Conservation (phyloP, 139 green algal genomes). For the Trebouxia sp. region DNA sequence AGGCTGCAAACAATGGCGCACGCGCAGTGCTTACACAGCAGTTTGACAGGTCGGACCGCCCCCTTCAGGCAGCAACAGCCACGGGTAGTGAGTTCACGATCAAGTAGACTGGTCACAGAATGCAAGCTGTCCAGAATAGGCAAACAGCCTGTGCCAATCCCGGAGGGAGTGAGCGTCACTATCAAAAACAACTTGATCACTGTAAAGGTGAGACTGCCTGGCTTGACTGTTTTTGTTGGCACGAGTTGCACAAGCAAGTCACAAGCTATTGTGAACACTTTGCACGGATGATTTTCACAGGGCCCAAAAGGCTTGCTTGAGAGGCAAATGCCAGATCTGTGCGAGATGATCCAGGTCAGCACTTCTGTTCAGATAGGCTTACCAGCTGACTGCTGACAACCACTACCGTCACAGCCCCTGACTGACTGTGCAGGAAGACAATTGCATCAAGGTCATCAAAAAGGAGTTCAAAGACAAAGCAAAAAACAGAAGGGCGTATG, state of each 20-base stretch:
- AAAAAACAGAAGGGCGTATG: conserved; percentile 54
- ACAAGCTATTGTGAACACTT: background rate
- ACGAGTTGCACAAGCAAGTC: background rate
- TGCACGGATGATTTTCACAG: conserved; percentile 46
- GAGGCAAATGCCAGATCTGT: conserved; percentile 62
- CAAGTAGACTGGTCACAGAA: background rate
- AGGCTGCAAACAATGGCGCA: background rate
- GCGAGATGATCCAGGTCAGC: conserved; percentile 66
- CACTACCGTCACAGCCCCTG: too few relatives aligned
- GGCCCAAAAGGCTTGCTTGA: conserved; percentile 83
- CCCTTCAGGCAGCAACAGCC: background rate
- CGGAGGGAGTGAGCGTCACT: conserved; percentile 78
- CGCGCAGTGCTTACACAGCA: conserved; percentile 14
- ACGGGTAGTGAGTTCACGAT: background rate
- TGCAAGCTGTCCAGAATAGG: conserved; percentile 91
- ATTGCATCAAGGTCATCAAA: conserved; percentile 55
- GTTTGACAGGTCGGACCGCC: background rate
- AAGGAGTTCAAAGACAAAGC: conserved; percentile 35
- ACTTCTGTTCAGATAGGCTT: background rate
- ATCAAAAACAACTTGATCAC: conserved; percentile 67
- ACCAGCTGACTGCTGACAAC: background rate
- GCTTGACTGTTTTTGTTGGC: too few relatives aligned
- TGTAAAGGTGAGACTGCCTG: conserved; percentile 78
- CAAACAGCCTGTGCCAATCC: conserved; percentile 77
- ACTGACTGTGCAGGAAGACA: conserved; percentile 51